Percentiles rank a stretch among this genome's conserved stretches.
These are phyloP conservation scores for Zymoseptoria crescenta DNA, from an alignment of 2,329 filamentous ascomycete species.

Conservation along the genomic window DNA sequence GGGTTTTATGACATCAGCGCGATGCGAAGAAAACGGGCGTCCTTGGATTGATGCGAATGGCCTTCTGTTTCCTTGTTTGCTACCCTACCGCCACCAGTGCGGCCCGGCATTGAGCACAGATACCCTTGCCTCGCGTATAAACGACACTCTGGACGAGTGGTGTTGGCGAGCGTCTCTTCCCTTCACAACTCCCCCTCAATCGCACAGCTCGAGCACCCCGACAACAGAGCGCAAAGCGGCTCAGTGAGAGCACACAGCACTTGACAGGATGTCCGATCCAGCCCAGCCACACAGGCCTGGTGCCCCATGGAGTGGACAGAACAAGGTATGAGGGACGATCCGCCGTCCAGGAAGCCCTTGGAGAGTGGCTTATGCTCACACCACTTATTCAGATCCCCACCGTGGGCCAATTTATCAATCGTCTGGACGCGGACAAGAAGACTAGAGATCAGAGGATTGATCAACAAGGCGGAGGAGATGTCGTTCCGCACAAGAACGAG, in stretches of 20 bases:
- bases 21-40: too few species aligned
- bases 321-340: constrained; percentile 42
- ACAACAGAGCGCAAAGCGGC: background rate
- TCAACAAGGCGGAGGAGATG: constrained; percentile 32
- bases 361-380: background rate
- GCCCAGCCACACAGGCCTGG: constrained; percentile 33
- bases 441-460: constrained; percentile 67
- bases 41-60: too few species aligned
- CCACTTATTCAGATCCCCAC: constrained; percentile 55
- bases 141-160: background rate
- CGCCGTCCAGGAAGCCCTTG: background rate
- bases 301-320: constrained; percentile 69
- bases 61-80: background rate
- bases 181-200: background rate
- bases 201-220: too few species aligned
- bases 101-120: background rate
- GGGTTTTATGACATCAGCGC: too few species aligned
- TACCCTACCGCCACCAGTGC: background rate
- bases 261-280: constrained; percentile 7
- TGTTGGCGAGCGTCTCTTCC: background rate
- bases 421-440: constrained; percentile 69
- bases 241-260: background rate
- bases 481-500: constrained; percentile 41
- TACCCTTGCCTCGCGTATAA: background rate
- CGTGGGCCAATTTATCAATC: constrained; percentile 73